Evolutionary conservation across 257 asterid species (phyloP), one percentile per base, ranked within the genome.

Genomic region (Nicotiana otophora): DNA sequence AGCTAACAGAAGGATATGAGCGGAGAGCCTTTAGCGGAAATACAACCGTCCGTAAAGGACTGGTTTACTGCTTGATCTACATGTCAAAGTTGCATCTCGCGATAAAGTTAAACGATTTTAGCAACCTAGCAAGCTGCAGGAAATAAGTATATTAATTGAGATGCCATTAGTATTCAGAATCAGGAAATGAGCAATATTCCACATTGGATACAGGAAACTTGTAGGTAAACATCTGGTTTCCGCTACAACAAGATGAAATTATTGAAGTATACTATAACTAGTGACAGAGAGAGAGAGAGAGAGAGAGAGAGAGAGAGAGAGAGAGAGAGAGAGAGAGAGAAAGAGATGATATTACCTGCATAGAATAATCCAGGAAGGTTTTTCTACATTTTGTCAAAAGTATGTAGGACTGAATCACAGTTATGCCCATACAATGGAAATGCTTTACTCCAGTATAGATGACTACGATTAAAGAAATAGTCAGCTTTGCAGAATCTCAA

Each of bases 291-390:
- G 23, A 57, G 19, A 42, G 5, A 2, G 6, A 20, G 57, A 20
- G 78, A 20, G 26, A 23, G 26, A 23, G 26, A 23, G 26, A 23
- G 26, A 23, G 26, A 23, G 26, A 23, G 26, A 23, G 26, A 23
- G 26, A 23, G 26, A 23, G 26, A 23, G 26, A 23, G 26, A 23
- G 26, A 23, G 26, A 23, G 26, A 23, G 26, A 23, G 26, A 23
- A 70, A 0, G 78, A 70, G 34, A 70, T n/a, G n/a, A 70, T 20
- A 63, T 82, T 88, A 93, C 98, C 98, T 17, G 98, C 98, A 84
- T 95, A 95, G 88, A 89, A 95, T 28, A 93, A 84, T 58, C 98
- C 98, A 5, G 97, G 98, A 84, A 95, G 98, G 65, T 85, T 87
- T 60, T 86, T 89, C 87, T 95, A 98, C 93, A 95, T 86, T 84